These are phyloP conservation scores for Cunninghamia lanceolata DNA, from an alignment of 75 land plant genomes.

Conservation along the genomic window DNA sequence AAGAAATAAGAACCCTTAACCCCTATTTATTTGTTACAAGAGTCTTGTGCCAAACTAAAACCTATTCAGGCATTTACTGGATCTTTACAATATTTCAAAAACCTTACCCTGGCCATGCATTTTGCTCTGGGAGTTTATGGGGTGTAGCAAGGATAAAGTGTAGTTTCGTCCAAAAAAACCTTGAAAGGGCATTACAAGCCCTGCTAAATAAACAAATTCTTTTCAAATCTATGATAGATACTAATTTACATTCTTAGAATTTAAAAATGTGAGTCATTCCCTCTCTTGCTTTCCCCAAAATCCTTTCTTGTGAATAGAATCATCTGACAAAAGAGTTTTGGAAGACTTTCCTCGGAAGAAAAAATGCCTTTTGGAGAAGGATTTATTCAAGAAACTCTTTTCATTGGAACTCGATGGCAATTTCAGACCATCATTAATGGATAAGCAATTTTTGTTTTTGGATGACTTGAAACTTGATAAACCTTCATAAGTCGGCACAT, in stretches of 20 bases:
- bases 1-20: conserved; percentile 4
- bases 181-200: not conserved
- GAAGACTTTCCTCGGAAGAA: conserved; percentile 47
- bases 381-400: conserved; percentile 40
- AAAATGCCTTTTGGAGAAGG: conserved; percentile 66
- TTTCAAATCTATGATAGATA: not conserved
- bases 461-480: conserved; percentile 8
- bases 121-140: not conserved
- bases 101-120: conserved; percentile 3
- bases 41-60: conserved; percentile 3
- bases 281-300: conserved; percentile 51
- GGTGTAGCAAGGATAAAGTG: not conserved
- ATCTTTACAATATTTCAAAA: not conserved
- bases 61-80: not conserved
- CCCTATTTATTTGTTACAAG: not conserved
- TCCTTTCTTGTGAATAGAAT: conserved; percentile 29
- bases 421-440: conserved; percentile 23
- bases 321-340: conserved; percentile 22
- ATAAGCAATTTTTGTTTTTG: conserved; percentile 12
- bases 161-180: not conserved
- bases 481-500: conserved; percentile 18
- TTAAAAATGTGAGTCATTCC: conserved; percentile 2
- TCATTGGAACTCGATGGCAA: conserved; percentile 44
- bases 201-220: conserved; percentile 2
- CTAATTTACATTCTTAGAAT: conserved; percentile 7